Base-by-base conservation (phyloP, 2,329 filamentous ascomycete genomes). In the Fusarium continuum region DNA sequence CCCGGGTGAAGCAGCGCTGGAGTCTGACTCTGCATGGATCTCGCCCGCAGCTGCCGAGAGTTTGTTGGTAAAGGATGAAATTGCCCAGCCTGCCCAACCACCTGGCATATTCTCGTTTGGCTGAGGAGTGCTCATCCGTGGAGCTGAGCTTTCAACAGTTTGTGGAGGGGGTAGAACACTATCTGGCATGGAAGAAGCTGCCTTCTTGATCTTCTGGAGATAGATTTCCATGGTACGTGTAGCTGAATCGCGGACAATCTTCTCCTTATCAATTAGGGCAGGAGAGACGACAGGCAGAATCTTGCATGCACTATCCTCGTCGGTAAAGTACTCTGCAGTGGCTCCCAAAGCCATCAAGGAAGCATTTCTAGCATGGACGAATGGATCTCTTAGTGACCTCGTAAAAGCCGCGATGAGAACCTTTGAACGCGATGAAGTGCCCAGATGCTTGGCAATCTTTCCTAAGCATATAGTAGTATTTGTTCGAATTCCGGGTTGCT, bases 391-490 rank as follows among this genome's bases (percentile, higher is more conserved):
- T 4, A 98, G 82, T 0, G 95, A 92, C 22, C 95, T 87, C 4
- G 91, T 89, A 72, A 99, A 99, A 0, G 95, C 95, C 8, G 95
- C 95, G 47, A 93, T 90, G 22, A 99, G 85, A 1, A 99, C 94
- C 76, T 98, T 99, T 41, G 91, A 85, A 61, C 95, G 85, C 4
- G 91, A 92, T 65, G 91, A 83, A 2, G 85, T 82, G 2, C 92
- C 92, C 1, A 99, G 82, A 70, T 96, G 91, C 69, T 92, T 93
- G 13, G 95, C 93, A 68, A 99, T 97, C 73, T 97, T 98, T 19
- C 95, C 95, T 1, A 99, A 79, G 73, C 94, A 98, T 52, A 99
- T 99, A 2, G 95, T 99, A 0, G 95, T 99, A 74, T 99, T 99
- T 8, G 95, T 99, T 61, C 95, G 87, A 65, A 99, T 99, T 1